Conservation (phyloP, 768 basidiomycete species). For the Leccinum longicurvipes region DNA sequence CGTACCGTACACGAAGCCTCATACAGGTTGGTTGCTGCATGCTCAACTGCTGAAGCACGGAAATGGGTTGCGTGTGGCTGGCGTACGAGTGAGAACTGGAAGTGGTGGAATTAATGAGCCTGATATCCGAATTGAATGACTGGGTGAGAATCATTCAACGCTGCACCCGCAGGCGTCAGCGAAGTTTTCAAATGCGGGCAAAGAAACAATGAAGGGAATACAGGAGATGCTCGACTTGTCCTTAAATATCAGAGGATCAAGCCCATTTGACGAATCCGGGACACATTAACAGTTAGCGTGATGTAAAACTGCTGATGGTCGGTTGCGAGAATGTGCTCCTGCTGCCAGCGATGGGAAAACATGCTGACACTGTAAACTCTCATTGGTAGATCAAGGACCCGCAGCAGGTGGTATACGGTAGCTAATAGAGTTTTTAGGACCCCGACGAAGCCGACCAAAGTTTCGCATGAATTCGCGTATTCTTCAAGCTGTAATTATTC, state of each 20-base stretch:
- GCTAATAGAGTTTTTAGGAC: constrained; percentile 33
- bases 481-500: background rate
- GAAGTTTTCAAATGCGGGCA: constrained; percentile 3
- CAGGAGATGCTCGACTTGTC: constrained; percentile 14
- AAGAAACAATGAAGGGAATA: background rate
- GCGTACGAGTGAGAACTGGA: constrained; percentile 19
- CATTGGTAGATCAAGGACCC: constrained; percentile 26
- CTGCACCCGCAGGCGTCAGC: constrained; percentile 17
- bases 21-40: constrained; percentile 73
- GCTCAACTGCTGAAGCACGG: constrained; percentile 12
- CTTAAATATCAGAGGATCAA: constrained; percentile 29
- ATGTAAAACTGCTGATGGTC: constrained; percentile 33
- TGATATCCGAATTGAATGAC: constrained; percentile 16
- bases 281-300: constrained; percentile 29
- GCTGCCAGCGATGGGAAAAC: constrained; percentile 24
- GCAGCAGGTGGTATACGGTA: constrained; percentile 17
- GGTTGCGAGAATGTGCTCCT: constrained; percentile 22
- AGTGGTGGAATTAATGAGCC: constrained; percentile 28
- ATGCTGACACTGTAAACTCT: constrained; percentile 1
- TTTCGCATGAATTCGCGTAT: constrained; percentile 2
- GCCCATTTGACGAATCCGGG: constrained; percentile 17
- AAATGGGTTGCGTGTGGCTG: constrained; percentile 15
- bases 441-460: constrained; percentile 10
- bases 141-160: constrained; percentile 28
- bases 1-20: constrained; percentile 49